Evolutionary conservation across 441 rosid genomes (phyloP).

Genomic region (Populus hybrid): DNA sequence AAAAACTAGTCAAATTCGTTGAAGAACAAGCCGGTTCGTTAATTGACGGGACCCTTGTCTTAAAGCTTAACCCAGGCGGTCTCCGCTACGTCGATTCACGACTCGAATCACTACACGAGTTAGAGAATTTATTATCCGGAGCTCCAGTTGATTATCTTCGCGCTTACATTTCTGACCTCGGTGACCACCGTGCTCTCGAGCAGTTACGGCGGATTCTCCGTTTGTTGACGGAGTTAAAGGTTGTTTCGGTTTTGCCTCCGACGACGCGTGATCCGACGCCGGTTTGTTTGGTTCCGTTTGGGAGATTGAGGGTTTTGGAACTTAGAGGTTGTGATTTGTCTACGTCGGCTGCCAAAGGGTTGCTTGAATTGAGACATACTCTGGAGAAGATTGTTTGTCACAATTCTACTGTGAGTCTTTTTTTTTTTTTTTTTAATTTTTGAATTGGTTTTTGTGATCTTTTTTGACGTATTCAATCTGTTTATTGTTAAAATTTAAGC

Average conservation of each 20-base stretch:
- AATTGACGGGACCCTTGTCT: constrained; percentile 59
- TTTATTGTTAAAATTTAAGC: no score
- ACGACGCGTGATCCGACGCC: constrained; percentile 91
- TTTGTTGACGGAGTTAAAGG: constrained; percentile 72
- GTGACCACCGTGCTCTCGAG: constrained; percentile 93
- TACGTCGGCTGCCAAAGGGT: constrained; percentile 84
- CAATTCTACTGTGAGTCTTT: no score
- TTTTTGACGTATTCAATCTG: not conserved
- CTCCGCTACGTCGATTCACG: constrained; percentile 92
- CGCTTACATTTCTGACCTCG: constrained; percentile 91
- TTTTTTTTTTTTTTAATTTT: not conserved
- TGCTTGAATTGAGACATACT: no score
- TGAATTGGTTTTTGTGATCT: not conserved
- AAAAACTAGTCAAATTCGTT: constrained; percentile 72
- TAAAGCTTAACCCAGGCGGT: constrained; percentile 91
- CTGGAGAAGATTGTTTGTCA: no score
- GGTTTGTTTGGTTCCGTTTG: constrained; percentile 70
- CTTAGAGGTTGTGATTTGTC: constrained; percentile 93
- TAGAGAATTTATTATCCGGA: constrained; percentile 71
- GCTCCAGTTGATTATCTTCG: constrained; percentile 97
- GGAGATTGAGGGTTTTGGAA: constrained; percentile 72
- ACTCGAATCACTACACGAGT: constrained; percentile 79
- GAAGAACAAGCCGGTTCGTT: constrained; percentile 67
- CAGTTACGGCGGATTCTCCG: constrained; percentile 90
- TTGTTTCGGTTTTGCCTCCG: constrained; percentile 71